phyloP scores from a whole-genome alignment of 164 flowering plant species.

The Stephania yunnanensis region DNA sequence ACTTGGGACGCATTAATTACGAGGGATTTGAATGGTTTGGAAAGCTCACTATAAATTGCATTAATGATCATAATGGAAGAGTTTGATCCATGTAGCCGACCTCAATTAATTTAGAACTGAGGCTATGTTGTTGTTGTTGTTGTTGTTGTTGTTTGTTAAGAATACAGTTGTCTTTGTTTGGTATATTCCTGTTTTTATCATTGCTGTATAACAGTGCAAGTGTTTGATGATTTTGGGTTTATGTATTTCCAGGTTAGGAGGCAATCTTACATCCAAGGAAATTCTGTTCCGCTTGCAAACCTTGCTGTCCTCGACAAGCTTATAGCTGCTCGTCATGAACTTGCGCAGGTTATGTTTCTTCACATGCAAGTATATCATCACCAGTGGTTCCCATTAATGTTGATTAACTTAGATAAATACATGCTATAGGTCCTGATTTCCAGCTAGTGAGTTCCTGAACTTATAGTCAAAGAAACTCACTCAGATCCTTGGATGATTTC shows the following conservation, averaged over 20 bases:
- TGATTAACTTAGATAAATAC: neutral
- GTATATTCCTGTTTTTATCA: too few species aligned
- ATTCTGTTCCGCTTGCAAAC: constrained; percentile 81
- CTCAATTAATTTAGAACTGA: too few species aligned
- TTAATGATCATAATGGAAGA: too few species aligned
- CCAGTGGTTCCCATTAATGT: neutral
- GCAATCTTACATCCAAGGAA: constrained; percentile 66
- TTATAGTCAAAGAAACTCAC: neutral
- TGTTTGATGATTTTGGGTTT: too few species aligned
- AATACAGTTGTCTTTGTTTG: too few species aligned
- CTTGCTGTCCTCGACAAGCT: constrained; percentile 80
- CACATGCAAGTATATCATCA: neutral
- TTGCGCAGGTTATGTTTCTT: constrained; percentile 59
- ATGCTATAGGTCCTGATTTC: neutral
- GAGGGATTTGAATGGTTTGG: too few species aligned
- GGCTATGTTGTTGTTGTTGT: too few species aligned
- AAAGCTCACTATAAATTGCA: too few species aligned
- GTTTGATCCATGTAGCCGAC: too few species aligned
- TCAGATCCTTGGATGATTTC: neutral
- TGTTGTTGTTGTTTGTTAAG: too few species aligned
- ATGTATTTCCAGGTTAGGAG: constrained; percentile 60
- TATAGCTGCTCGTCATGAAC: constrained; percentile 77
- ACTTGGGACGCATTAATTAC: too few species aligned
- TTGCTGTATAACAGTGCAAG: too few species aligned
- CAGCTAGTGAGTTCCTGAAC: neutral